phyloP scores from a whole-genome alignment of 768 basidiomycete genomes.

The Trametes sanguinea region DNA sequence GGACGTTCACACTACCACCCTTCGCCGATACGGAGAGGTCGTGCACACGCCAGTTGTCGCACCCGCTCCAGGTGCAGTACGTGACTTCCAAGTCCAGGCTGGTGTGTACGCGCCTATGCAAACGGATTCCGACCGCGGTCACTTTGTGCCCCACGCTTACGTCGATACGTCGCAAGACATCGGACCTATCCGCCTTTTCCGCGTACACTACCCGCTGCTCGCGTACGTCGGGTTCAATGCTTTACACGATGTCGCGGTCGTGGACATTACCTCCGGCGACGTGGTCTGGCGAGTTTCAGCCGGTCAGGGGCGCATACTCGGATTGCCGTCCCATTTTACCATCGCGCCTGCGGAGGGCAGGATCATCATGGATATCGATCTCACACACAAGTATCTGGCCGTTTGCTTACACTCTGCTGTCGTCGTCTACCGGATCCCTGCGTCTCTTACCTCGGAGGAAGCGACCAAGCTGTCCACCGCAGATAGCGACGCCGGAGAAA shows the following conservation, averaged over 20 bases:
- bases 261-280: slow-evolving; percentile 22
- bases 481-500: background rate
- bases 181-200: slow-evolving; percentile 18
- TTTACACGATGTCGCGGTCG: slow-evolving; percentile 16
- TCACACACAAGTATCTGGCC: slow-evolving; percentile 19
- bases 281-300: slow-evolving; percentile 13
- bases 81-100: slow-evolving; percentile 17
- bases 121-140: slow-evolving; percentile 16
- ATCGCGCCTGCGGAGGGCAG: slow-evolving; percentile 2
- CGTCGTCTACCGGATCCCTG: slow-evolving; percentile 11
- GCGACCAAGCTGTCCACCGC: background rate
- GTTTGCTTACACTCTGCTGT: slow-evolving; percentile 23
- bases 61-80: slow-evolving; percentile 18
- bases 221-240: slow-evolving; percentile 13
- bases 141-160: slow-evolving; percentile 28
- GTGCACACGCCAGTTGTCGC: slow-evolving; percentile 14
- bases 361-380: slow-evolving; percentile 24
- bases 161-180: slow-evolving; percentile 19
- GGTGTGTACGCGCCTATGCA: slow-evolving; percentile 9
- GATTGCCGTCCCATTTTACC: slow-evolving; percentile 10
- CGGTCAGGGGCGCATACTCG: slow-evolving; percentile 8
- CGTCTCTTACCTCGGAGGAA: background rate
- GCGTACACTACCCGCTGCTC: slow-evolving; percentile 21
- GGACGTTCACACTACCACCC: slow-evolving; percentile 6
- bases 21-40: background rate